Conservation (phyloP, 768 basidiomycete genomes). For the Cubamyces sp. region DNA sequence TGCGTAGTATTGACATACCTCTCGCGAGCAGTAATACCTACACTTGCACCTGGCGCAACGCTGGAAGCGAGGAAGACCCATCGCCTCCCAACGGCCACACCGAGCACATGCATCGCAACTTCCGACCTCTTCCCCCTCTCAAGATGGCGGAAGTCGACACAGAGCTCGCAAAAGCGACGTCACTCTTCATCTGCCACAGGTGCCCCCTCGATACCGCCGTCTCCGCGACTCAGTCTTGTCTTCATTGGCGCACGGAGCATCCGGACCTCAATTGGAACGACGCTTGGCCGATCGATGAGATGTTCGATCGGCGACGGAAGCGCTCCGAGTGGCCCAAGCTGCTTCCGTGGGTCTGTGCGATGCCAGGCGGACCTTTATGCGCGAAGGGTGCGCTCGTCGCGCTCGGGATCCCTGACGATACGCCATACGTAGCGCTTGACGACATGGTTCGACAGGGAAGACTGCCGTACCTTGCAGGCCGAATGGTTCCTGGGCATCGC, state of each 20-base stretch:
- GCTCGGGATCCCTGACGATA: not conserved
- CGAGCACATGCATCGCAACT: constrained; percentile 6
- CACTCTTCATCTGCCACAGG: not conserved
- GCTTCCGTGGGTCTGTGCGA: constrained; percentile 1
- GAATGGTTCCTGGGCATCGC: too few species aligned
- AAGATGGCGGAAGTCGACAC: not conserved
- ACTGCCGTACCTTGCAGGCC: not conserved
- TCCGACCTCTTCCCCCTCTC: too few species aligned
- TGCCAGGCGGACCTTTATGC: not conserved
- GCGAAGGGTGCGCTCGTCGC: not conserved
- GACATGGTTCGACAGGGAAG: not conserved
- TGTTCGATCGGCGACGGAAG: not conserved
- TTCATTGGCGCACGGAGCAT: constrained; percentile 2
- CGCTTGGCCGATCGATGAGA: not conserved
- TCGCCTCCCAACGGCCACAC: constrained; percentile 15
- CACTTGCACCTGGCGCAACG: constrained; percentile 8
- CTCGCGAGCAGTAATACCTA: constrained; percentile 15
- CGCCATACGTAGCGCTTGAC: not conserved
- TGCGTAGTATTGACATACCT: constrained; percentile 1
- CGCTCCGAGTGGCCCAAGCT: not conserved
- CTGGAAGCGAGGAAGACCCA: constrained; percentile 9
- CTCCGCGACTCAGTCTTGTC: not conserved
- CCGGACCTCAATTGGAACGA: constrained; percentile 3
- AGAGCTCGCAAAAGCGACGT: not conserved
- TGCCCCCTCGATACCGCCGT: not conserved